These are phyloP conservation scores for Nitzschia sp. DNA, from an alignment of 108 stramenopile species.

Conservation along the genomic window DNA sequence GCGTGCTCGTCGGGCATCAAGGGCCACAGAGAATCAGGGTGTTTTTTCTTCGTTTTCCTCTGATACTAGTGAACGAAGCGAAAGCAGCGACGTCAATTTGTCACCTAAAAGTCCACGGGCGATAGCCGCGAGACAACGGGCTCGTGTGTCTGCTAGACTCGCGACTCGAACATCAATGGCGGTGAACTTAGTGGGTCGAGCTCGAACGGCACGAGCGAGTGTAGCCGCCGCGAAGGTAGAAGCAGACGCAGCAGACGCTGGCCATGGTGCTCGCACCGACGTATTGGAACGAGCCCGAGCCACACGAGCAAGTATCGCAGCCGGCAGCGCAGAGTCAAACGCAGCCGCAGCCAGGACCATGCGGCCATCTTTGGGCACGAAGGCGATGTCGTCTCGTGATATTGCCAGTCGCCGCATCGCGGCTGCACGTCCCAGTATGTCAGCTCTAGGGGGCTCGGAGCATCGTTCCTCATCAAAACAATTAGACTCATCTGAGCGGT, in stretches of 20 bases:
- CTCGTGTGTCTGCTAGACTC: neutral
- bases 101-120: neutral
- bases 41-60: too few species aligned
- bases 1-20: neutral
- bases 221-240: too few species aligned
- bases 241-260: neutral
- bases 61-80: neutral
- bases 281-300: neutral
- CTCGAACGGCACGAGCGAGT: too few species aligned
- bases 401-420: neutral
- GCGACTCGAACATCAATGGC: too few species aligned
- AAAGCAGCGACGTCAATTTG: neutral
- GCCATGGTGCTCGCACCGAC: neutral
- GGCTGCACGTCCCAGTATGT: neutral
- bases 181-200: too few species aligned
- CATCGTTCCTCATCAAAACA: neutral
- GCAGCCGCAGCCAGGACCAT: neutral
- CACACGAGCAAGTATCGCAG: neutral
- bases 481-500: neutral
- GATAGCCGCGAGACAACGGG: neutral
- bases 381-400: constrained; percentile 5
- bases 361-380: neutral
- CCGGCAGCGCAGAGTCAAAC: too few species aligned
- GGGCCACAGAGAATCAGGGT: too few species aligned
- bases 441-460: neutral